phyloP scores from a whole-genome alignment of 176 grass and related monocot genomes.

The Triticum aestivum region DNA sequence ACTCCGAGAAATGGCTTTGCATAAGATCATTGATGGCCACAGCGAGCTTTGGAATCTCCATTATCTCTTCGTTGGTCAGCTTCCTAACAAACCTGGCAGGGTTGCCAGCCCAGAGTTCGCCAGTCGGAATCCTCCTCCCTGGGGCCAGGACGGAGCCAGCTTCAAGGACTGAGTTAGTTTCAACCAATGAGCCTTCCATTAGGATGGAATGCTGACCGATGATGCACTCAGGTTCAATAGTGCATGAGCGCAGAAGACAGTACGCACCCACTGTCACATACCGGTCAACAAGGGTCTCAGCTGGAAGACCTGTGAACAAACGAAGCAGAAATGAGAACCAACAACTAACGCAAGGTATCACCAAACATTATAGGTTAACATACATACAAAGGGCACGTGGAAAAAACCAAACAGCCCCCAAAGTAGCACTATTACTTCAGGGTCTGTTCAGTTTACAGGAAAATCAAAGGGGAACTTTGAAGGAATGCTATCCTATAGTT shows the following conservation, averaged over 20 bases:
- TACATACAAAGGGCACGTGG: background rate
- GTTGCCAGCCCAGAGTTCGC: slow-evolving; percentile 93
- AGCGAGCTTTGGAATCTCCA: slow-evolving; percentile 89
- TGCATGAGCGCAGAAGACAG: slow-evolving; percentile 88
- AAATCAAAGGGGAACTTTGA: background rate
- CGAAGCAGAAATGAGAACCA: slow-evolving; percentile 5
- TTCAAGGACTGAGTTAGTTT: slow-evolving; percentile 96
- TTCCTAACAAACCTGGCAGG: slow-evolving; percentile 82
- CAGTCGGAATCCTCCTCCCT: slow-evolving; percentile 80
- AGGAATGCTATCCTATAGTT: too few relatives aligned
- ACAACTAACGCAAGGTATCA: background rate
- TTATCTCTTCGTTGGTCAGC: slow-evolving; percentile 85
- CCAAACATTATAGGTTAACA: background rate
- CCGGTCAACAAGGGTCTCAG: slow-evolving; percentile 85
- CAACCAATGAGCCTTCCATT: slow-evolving; percentile 97
- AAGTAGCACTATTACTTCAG: background rate
- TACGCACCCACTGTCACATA: slow-evolving; percentile 92
- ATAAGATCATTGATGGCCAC: slow-evolving; percentile 95
- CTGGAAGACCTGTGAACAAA: slow-evolving; percentile 74
- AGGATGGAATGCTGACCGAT: slow-evolving; percentile 92
- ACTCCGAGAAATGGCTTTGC: slow-evolving; percentile 96
- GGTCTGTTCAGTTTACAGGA: background rate
- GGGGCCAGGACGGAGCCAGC: slow-evolving; percentile 87
- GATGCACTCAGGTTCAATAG: slow-evolving; percentile 94
- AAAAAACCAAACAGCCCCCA: background rate